These are phyloP conservation scores for Prototheca stagnorum DNA, from an alignment of 163 green algal genomes.

Conservation along the genomic window DNA sequence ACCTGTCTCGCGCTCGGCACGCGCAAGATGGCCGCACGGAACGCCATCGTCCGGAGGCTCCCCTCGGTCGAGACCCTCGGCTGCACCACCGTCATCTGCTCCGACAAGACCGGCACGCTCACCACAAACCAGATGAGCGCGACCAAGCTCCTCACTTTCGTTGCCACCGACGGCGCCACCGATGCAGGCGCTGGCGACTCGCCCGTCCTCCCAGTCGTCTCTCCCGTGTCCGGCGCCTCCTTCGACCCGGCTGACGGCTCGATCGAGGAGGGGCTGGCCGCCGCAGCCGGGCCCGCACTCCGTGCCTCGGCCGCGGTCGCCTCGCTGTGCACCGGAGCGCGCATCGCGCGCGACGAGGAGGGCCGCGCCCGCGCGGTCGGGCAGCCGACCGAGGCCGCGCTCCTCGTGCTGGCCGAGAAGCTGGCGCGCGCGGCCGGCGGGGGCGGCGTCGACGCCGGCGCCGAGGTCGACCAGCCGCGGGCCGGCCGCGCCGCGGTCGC, in stretches of 20 bases:
- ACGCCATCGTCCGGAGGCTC: conserved; percentile 73
- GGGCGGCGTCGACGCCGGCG: too few species aligned
- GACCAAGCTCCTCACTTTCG: conserved; percentile 13
- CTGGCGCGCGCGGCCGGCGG: conserved; percentile 21
- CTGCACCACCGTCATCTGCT: conserved; percentile 92
- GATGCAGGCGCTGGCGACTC: too few species aligned
- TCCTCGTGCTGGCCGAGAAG: conserved; percentile 89
- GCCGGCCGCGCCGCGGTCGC: too few species aligned
- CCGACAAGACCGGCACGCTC: conserved; percentile 84
- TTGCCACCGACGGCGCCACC: too few species aligned
- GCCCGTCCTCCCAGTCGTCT: too few species aligned
- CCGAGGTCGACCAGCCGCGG: too few species aligned
- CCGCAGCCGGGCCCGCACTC: neutral
- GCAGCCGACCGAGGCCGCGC: conserved; percentile 81
- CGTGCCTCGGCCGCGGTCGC: conserved; percentile 46
- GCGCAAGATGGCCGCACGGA: conserved; percentile 91
- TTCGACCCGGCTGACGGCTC: too few species aligned
- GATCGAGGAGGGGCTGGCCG: too few species aligned
- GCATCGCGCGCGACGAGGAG: conserved; percentile 42
- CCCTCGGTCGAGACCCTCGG: conserved; percentile 80
- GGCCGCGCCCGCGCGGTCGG: conserved; percentile 39
- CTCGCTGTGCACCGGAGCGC: conserved; percentile 76
- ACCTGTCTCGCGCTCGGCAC: conserved; percentile 93
- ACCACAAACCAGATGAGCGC: conserved; percentile 91
- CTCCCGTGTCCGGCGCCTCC: too few species aligned